These are phyloP conservation scores for Halophytophthora batemanensis DNA, from an alignment of 352 stramenopile species.

Conservation along the genomic window DNA sequence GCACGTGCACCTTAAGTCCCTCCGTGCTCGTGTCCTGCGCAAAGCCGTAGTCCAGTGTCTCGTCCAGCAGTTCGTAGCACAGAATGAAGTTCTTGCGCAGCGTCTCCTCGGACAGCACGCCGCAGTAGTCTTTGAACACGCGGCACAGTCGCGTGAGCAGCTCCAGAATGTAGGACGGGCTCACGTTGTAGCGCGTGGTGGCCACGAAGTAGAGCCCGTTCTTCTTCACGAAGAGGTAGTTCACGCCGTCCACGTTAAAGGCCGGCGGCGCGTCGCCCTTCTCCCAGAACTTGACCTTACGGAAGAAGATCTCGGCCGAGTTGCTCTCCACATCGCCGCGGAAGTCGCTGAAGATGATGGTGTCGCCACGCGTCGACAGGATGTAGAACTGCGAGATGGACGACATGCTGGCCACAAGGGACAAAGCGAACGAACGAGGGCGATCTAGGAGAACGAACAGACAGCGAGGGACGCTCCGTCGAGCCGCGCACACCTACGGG, in stretches of 20 bases:
- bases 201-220: conserved; percentile 98
- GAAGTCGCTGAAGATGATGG: conserved; percentile 98
- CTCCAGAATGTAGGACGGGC: conserved; percentile 94
- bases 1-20: conserved; percentile 96
- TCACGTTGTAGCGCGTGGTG: conserved; percentile 96
- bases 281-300: conserved; percentile 99
- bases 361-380: conserved; percentile 96
- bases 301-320: conserved; percentile 97
- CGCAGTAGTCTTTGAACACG: conserved; percentile 99
- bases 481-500: not conserved
- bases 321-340: conserved; percentile 85
- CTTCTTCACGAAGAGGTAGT: conserved; percentile 98
- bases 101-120: conserved; percentile 97
- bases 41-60: conserved; percentile 99
- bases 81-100: conserved; percentile 99
- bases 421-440: no score
- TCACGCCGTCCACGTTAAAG: conserved; percentile 97
- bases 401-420: conserved; percentile 30
- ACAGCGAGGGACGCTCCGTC: not conserved
- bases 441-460: no score
- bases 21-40: conserved; percentile 97
- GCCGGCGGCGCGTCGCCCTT: conserved; percentile 94
- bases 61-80: conserved; percentile 98
- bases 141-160: conserved; percentile 92
- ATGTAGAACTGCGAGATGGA: conserved; percentile 99